Conservation (phyloP, 2,329 filamentous ascomycete genomes). For the Aspergillus nomiae region DNA sequence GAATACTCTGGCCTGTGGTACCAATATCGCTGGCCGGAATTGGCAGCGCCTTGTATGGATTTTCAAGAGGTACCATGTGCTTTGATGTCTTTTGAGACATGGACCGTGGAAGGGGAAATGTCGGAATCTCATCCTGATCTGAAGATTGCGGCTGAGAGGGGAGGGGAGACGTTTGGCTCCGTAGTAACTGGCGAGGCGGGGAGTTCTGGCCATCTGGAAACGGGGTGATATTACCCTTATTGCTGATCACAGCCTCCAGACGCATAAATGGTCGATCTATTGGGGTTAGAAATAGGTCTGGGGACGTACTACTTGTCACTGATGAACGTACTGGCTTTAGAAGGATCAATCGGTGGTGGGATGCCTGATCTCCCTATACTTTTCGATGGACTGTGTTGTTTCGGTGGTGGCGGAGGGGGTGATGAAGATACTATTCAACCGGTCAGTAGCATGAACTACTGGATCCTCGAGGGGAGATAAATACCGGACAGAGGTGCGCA, state of each 20-base stretch:
- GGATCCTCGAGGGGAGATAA: slow-evolving; percentile 1
- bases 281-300: slow-evolving; percentile 3
- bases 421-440: slow-evolving; percentile 15
- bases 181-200: slow-evolving; percentile 38
- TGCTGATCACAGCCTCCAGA: slow-evolving; percentile 54
- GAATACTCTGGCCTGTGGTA: slow-evolving; percentile 8
- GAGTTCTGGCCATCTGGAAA: slow-evolving; percentile 62
- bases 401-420: slow-evolving; percentile 30
- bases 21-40: slow-evolving; percentile 16
- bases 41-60: slow-evolving; percentile 23
- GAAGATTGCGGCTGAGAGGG: slow-evolving; percentile 46
- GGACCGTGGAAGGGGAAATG: slow-evolving; percentile 50
- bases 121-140: slow-evolving; percentile 53
- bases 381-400: slow-evolving; percentile 28
- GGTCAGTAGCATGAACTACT: not conserved
- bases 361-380: slow-evolving; percentile 45
- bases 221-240: slow-evolving; percentile 60
- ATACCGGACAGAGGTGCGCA: slow-evolving; percentile 56
- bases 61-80: slow-evolving; percentile 24
- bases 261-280: slow-evolving; percentile 47
- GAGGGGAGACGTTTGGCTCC: slow-evolving; percentile 44
- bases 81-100: slow-evolving; percentile 25
- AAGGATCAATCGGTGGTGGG: slow-evolving; percentile 59
- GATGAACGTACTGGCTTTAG: slow-evolving; percentile 60
- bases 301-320: not conserved